Conservation (phyloP, 345 rosid species). For the Excoecaria cochinchinensis region DNA sequence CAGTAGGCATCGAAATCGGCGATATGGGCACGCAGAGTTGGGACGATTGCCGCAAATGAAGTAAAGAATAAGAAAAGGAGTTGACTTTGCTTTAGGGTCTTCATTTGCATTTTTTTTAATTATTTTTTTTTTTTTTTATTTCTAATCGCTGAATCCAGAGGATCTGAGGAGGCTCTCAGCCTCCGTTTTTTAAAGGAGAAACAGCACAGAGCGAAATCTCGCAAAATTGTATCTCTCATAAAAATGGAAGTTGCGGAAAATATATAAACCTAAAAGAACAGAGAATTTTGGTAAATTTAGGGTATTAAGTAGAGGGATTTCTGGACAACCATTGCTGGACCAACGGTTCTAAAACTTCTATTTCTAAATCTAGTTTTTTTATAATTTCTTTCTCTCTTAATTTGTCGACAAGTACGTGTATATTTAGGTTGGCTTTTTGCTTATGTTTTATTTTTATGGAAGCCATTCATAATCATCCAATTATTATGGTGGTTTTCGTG, state of each 20-base stretch:
- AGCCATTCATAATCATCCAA: no score
- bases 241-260: background rate
- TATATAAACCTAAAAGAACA: background rate
- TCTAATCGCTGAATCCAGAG: background rate
- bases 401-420: background rate
- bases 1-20: constrained; percentile 57
- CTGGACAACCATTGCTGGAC: constrained; percentile 2
- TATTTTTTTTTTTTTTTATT: background rate
- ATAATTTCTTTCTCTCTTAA: background rate
- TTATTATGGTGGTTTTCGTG: no score
- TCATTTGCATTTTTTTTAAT: background rate
- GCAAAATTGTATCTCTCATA: background rate
- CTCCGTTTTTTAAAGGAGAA: background rate
- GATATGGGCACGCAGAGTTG: constrained; percentile 31
- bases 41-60: constrained; percentile 29
- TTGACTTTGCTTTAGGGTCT: background rate
- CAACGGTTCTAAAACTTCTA: background rate
- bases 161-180: background rate
- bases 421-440: no score
- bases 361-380: background rate
- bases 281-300: background rate
- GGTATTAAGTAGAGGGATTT: background rate
- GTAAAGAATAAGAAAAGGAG: constrained; percentile 21
- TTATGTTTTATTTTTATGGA: no score
- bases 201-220: constrained; percentile 10